Evolutionary conservation across 176 grass and related monocot genomes (phyloP).

Genomic region (Tillandsia leiboldiana): DNA sequence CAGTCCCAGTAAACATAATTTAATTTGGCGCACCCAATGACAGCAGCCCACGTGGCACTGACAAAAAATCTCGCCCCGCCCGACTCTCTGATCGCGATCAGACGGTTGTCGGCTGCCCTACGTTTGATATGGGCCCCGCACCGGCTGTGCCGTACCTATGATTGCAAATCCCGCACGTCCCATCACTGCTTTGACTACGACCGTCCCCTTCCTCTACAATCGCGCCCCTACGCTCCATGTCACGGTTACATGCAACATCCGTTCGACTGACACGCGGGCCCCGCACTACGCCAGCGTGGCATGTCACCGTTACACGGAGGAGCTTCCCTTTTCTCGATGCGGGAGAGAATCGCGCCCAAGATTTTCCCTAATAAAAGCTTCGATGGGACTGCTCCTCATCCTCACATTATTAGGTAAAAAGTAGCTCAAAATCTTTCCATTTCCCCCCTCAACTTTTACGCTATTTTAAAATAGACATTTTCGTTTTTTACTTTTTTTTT

Average conservation of each 20-base stretch:
- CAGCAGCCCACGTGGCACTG: background rate
- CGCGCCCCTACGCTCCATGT: no score
- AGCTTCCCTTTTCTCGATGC: no score
- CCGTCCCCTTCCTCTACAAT: background rate
- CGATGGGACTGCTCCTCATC: background rate
- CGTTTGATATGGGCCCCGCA: background rate
- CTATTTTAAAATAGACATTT: no score
- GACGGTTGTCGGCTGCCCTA: background rate
- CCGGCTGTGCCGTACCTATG: background rate
- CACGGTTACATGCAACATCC: no score
- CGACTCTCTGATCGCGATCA: background rate
- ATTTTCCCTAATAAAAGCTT: slow-evolving; percentile 1
- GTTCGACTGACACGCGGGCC: background rate
- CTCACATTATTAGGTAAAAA: background rate
- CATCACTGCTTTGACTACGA: background rate
- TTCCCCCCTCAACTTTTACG: no score
- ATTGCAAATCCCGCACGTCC: background rate
- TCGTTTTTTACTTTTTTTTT: no score
- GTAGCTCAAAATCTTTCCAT: no score
- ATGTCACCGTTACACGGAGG: no score
- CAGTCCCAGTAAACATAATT: background rate
- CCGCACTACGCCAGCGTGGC: background rate
- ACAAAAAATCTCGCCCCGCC: background rate
- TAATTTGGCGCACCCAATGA: background rate
- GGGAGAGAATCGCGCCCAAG: background rate